Base-by-base conservation (phyloP, 495 filamentous ascomycete genomes). In the Parmelia sp. region DNA sequence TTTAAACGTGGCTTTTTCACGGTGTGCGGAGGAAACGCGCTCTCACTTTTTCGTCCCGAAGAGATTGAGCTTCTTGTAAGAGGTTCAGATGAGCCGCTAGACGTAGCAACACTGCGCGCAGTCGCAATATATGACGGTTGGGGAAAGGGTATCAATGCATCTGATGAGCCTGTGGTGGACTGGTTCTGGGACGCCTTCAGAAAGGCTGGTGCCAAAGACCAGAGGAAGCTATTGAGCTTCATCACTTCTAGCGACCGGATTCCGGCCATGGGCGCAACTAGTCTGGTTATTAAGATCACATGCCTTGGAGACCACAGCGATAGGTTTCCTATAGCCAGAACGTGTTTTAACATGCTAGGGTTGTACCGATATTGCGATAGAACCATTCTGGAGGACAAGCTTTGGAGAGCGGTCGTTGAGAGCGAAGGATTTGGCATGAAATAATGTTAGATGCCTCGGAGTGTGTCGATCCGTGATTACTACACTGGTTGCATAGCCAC, bases 1-100 rank as follows among this genome's bases (percentile, higher is more conserved):
- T 97, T 97, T 80, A 95, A 93, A 73, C 85, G 92, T 53, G 92
- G 92, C 6, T 97, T 97, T 74, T 97, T 89, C 76, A 95, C 89
- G 4, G 91, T 97, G 45, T 96, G 91, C 72, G 90, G 88, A 37
- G 90, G 92, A 29, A 96, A 96, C 73, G 92, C 92, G 21, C 78
- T 96, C 29, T 90, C 88, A 4, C 81, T 97, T 15, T 96, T 97
- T 72, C 84, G 91, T n/a, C 88, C 92, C 3, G 92, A 97, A 74
- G 92, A 97, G 72, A 95, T 97, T 65, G 92, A 97, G 71, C 80
- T 96, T 6, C 82, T 96, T 4, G 82, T 97, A 19, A 86, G 93
- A 47, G 92, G 92, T 29, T 93, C 90, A n/a, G 90, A 93, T 60
- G 90, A 93, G 67, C 72, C 86, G 44, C 80, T 96, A 4, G 92